Conservation (phyloP, 2,329 filamentous ascomycete genomes). For the Passalora sequoiae region DNA sequence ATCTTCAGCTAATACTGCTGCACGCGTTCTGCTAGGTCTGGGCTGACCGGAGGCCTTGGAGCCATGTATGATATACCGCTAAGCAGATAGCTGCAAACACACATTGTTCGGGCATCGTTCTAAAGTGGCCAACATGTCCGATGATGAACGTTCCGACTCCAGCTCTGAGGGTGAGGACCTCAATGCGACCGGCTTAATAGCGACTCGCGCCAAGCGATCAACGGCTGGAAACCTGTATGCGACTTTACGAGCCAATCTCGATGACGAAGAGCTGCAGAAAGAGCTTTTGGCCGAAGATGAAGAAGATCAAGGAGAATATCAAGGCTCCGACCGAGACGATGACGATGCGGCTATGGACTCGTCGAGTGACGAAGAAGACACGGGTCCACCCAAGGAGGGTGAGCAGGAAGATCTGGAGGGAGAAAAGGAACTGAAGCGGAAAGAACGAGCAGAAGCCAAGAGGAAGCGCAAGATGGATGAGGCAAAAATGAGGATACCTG, state of each 20-base stretch:
- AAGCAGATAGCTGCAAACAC: too few species aligned
- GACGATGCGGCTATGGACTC: slow-evolving; percentile 81
- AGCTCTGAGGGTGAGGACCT: slow-evolving; percentile 27
- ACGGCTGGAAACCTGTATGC: slow-evolving; percentile 83
- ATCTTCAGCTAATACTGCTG: too few species aligned
- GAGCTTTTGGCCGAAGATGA: slow-evolving; percentile 48
- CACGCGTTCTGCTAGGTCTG: too few species aligned
- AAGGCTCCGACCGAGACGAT: slow-evolving; percentile 43
- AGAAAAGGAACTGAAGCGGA: slow-evolving; percentile 77
- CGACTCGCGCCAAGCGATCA: slow-evolving; percentile 66
- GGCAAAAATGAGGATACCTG: slow-evolving; percentile 57
- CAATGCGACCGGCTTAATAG: slow-evolving; percentile 54
- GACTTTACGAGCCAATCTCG: slow-evolving; percentile 61
- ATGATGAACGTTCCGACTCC: slow-evolving; percentile 20
- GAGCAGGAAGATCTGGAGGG: slow-evolving; percentile 70
- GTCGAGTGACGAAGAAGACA: slow-evolving; percentile 72
- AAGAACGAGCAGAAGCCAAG: slow-evolving; percentile 64
- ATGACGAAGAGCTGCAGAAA: slow-evolving; percentile 40
- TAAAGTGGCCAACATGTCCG: slow-evolving; percentile 26
- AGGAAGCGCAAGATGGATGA: slow-evolving; percentile 81
- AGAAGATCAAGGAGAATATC: slow-evolving; percentile 42
- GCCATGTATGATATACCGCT: too few species aligned
- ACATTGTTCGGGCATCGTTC: too few species aligned
- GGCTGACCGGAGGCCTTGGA: too few species aligned
- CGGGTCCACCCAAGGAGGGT: slow-evolving; percentile 42